Evolutionary conservation across 108 stramenopile genomes (phyloP), one percentile per base, ranked within the genome.

Genomic region (Aureococcus anophagefferens): DNA sequence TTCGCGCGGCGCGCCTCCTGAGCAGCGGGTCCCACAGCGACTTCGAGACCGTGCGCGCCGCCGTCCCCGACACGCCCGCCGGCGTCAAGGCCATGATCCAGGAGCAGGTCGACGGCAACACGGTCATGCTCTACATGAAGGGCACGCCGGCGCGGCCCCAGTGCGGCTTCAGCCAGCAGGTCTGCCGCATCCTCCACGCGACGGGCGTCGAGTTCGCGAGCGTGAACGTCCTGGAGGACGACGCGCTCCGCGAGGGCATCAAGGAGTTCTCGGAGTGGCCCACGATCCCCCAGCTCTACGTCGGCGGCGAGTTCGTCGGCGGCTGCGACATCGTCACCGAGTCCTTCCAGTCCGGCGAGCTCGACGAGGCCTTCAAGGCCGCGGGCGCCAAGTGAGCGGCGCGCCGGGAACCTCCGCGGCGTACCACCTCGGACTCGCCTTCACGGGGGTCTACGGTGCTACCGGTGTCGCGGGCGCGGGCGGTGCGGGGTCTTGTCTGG

Each of bases 121-220:
- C 59, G 34, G 77, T 98, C 64, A 93, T 99, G 94, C 86, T 99
- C n/a, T 99, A 96, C 88, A 99, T 99, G 99, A 99, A 99, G 79
- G 99, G 99, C 46, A 96, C 92, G 33, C 97, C 97, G 25, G 40
- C 77, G 35, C 83, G 85, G 79, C 99, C 99, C 25, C 88, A 89
- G 88, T 99, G 99, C 79, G 99, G 99, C 34, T 99, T 99, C 82
- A 91, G 90, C 35, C 85, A 89, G 64, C 89, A 84, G 35, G 91
- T 92, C 0, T 91, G 97, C 4, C 76, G 89, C 72, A 88, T 94
- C 33, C 84, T 99, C 28, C 82, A 96, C 82, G 78, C 75, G 30
- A 70, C 86, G 59, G 96, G 94, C 3, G 90, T 92, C 28, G 91
- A 94, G 71, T 99, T 98, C 88, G 74, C 82, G 66, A 86, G 88